These are phyloP conservation scores for Rubia yunnanensis DNA, from an alignment of 257 asterid genomes.

Conservation along the genomic window DNA sequence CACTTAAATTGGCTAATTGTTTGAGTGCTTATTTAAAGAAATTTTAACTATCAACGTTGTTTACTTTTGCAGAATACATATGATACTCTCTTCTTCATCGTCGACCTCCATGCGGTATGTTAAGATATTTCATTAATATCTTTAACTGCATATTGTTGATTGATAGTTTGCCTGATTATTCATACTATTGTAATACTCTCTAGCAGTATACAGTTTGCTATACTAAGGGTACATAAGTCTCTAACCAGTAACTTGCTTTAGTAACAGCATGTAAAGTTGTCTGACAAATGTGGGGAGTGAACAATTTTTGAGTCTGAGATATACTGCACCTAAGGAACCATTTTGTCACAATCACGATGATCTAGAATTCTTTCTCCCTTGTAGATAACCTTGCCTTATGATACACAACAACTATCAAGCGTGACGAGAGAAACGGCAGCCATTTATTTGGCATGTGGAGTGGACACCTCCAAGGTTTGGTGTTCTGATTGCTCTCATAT, in stretches of 20 bases:
- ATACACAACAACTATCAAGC: conserved; percentile 59
- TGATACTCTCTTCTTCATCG: conserved; percentile 89
- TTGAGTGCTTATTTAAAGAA: not conserved
- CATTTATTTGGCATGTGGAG: conserved; percentile 95
- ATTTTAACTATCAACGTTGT: conserved; percentile 5
- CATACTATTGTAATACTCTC: not conserved
- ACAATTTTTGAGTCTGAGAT: not conserved
- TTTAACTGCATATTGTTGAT: not conserved
- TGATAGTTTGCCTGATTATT: not conserved
- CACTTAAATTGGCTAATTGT: conserved; percentile 2
- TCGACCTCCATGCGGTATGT: conserved; percentile 99
- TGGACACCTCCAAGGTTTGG: conserved; percentile 74
- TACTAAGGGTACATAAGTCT: not conserved
- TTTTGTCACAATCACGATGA: not conserved
- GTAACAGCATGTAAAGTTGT: not conserved
- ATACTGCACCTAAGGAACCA: not conserved
- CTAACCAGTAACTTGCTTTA: not conserved
- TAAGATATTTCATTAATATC: conserved; percentile 2
- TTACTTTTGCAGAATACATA: conserved; percentile 64
- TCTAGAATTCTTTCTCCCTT: conserved; percentile 6
- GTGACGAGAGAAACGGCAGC: conserved; percentile 95
- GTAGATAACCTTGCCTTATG: conserved; percentile 89
- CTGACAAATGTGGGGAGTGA: not conserved
- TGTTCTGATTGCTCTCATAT: conserved; percentile 9
- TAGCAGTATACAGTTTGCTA: not conserved